Base-by-base conservation (phyloP, 2,329 filamentous ascomycete species). In the Pseudocercospora fijiensis region DNA sequence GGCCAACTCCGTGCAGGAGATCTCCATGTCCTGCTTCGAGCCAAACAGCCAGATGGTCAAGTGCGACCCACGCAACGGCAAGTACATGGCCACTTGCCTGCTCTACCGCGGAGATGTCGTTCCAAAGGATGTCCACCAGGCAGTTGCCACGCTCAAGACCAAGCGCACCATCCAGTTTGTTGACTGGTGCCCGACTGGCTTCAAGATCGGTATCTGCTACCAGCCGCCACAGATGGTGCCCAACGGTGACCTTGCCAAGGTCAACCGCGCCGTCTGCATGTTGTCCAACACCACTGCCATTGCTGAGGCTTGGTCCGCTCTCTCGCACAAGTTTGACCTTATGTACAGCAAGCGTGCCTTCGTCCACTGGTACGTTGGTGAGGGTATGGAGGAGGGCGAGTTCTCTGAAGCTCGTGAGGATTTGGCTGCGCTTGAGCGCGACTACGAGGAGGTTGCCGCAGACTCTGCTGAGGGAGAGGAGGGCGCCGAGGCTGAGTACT, bases 271-370 rank as follows among this genome's bases (percentile, higher is more conserved):
- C 81, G 94, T 98, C 71, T 97, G 94, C 89, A 98, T 99, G 95
- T 85, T 99, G 69, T 94, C 91, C 83, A 96, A 99, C 87, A 99
- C 95, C 74, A 99, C 95, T 59, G 94, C 95, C 76, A 99, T 99
- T 76, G 91, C 94, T 76, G 94, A 98, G 84, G 95, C 95, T 69
- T 99, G 95, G 95, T 93, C 91, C 69, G 92, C 92, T 71, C 88
- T 99, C 70, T 96, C 92, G 67, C 87, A 90, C 87, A 99, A 99
- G 85, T 99, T 99, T 85, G 95, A 99, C 78, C 91, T 99, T 79
- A 99, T 99, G 95, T 97, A 98, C 89, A 96, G 92, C 80, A 99
- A 99, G 90, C 95, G 95, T 85, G 95, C 95, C 68, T 99, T 99
- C 83, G 95, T 99, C 70, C 95, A 99, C 84, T 99, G 95, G 95